Conservation (phyloP, 1,284 basidiomycete genomes). For the Moesziomyces aphidis region DNA sequence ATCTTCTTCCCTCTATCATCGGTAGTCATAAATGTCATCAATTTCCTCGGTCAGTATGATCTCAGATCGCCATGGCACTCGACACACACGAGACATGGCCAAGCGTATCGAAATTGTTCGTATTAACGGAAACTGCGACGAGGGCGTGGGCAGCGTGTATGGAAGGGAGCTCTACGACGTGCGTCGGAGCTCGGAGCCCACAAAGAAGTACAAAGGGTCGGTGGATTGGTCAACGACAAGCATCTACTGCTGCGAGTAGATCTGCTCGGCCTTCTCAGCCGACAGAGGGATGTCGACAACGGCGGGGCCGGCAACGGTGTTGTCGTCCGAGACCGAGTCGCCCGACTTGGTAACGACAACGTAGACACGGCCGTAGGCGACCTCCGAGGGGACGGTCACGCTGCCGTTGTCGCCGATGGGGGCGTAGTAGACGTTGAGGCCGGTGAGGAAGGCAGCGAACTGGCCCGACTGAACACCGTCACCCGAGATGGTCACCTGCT, state of each 20-base stretch:
- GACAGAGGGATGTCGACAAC: conserved; percentile 67
- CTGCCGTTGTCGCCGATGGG: conserved; percentile 56
- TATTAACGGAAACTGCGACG: background rate
- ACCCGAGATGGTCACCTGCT: conserved; percentile 65
- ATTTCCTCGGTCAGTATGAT: too few species aligned
- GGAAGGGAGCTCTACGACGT: background rate
- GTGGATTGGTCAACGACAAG: background rate
- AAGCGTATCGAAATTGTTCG: background rate
- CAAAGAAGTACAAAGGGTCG: background rate
- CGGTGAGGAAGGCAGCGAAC: conserved; percentile 70
- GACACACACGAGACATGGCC: background rate
- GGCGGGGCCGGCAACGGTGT: conserved; percentile 71
- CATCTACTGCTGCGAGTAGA: conserved; percentile 22
- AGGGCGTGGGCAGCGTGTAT: background rate
- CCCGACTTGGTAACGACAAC: conserved; percentile 66
- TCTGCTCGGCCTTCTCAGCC: conserved; percentile 33
- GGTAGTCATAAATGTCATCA: too few species aligned
- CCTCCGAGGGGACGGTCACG: conserved; percentile 67
- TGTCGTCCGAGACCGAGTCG: conserved; percentile 68
- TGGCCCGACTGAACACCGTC: conserved; percentile 59
- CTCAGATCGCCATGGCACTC: background rate
- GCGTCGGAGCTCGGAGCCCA: background rate
- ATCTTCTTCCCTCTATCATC: too few species aligned
- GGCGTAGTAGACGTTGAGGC: conserved; percentile 64
- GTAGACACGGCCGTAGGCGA: conserved; percentile 69